phyloP scores from a whole-genome alignment of 2,329 filamentous ascomycete genomes.

The Talaromyces sp. region DNA sequence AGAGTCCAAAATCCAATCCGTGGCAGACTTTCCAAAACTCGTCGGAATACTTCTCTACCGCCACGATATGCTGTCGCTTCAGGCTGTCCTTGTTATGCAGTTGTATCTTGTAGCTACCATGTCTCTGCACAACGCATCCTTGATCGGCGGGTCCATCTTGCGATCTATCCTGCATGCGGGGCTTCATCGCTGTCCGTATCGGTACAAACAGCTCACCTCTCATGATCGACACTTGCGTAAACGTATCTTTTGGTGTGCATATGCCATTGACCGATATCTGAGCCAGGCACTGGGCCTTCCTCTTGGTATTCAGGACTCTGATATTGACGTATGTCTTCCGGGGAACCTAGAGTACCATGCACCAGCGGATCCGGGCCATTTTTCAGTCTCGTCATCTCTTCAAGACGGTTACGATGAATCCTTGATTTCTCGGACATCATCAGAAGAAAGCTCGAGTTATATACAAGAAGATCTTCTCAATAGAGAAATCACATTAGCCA shows the following conservation, averaged over 20 bases:
- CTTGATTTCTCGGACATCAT: neutral
- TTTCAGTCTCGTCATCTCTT: slow-evolving; percentile 2
- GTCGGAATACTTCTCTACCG: slow-evolving; percentile 35
- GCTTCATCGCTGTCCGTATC: slow-evolving; percentile 49
- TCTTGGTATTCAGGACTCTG: slow-evolving; percentile 38
- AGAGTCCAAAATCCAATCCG: slow-evolving; percentile 34
- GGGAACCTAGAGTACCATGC: slow-evolving; percentile 37
- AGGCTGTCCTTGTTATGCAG: slow-evolving; percentile 47
- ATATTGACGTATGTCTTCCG: slow-evolving; percentile 45
- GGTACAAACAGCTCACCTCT: slow-evolving; percentile 43
- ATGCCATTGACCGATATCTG: slow-evolving; percentile 39
- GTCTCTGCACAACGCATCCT: slow-evolving; percentile 47
- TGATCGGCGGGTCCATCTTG: slow-evolving; percentile 44
- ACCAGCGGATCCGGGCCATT: slow-evolving; percentile 13
- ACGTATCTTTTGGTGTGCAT: slow-evolving; percentile 40
- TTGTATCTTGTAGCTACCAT: slow-evolving; percentile 47
- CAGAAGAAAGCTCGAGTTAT: slow-evolving; percentile 6
- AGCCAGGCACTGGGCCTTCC: slow-evolving; percentile 37
- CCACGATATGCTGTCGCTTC: slow-evolving; percentile 44
- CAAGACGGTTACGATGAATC: neutral
- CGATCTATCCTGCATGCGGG: slow-evolving; percentile 48
- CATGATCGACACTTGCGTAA: slow-evolving; percentile 38
- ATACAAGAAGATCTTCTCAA: slow-evolving; percentile 6
- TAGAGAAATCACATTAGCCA: slow-evolving; percentile 31
- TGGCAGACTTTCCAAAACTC: slow-evolving; percentile 33